These are phyloP conservation scores for Carex pumila DNA, from an alignment of 176 grass and related monocot species.

Conservation along the genomic window DNA sequence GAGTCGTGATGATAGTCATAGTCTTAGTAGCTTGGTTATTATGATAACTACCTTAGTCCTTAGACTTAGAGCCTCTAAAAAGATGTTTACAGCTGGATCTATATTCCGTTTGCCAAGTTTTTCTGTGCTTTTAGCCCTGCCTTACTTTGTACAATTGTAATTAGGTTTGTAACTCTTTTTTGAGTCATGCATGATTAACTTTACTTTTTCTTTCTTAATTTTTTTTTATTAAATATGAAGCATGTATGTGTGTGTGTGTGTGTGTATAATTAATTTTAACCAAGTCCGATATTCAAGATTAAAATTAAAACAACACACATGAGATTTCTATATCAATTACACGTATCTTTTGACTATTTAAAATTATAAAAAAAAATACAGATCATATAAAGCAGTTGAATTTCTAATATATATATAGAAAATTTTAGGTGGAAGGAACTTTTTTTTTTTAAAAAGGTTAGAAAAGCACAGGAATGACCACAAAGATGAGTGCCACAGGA, in stretches of 20 bases:
- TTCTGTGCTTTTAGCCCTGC: neutral
- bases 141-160: neutral
- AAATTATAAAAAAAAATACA: neutral
- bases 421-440: neutral
- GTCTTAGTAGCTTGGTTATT: neutral
- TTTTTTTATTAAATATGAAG: neutral
- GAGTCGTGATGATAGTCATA: neutral
- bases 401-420: neutral
- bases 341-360: neutral
- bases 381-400: neutral
- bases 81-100: conserved; percentile 7
- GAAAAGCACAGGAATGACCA: neutral
- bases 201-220: neutral
- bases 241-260: neutral
- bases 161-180: neutral
- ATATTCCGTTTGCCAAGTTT: neutral
- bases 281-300: neutral
- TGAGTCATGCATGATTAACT: neutral
- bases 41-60: neutral
- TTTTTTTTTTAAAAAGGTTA: no score
- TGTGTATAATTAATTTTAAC: neutral
- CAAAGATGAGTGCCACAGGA: neutral
- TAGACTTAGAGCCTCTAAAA: neutral
- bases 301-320: neutral
- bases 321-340: neutral